phyloP scores from a whole-genome alignment of 148 eudicot genomes.

The Fagopyrum esculentum region DNA sequence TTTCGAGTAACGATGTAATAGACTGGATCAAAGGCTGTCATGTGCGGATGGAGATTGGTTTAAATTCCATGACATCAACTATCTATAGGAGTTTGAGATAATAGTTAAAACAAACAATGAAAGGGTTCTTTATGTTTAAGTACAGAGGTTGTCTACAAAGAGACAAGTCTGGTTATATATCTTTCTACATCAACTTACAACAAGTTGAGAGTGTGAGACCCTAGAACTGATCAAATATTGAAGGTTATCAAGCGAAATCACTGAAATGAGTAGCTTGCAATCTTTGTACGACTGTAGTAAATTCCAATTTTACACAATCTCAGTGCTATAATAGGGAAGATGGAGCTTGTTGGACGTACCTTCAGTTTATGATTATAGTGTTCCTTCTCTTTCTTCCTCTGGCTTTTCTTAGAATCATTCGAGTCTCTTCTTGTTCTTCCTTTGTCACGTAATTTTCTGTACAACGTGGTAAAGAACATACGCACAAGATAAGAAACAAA shows the following conservation, averaged over 20 bases:
- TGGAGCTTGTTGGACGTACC: constrained; percentile 28
- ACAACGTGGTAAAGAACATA: neutral
- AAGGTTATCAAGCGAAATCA: neutral
- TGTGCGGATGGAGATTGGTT: neutral
- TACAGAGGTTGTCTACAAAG: neutral
- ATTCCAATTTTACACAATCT: neutral
- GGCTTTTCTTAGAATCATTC: constrained; percentile 65
- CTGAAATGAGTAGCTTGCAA: neutral
- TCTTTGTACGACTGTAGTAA: neutral
- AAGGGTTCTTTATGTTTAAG: neutral
- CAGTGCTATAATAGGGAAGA: neutral
- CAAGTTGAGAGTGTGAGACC: neutral
- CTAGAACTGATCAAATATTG: neutral
- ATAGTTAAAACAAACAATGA: neutral
- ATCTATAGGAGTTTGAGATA: neutral
- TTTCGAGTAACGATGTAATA: neutral
- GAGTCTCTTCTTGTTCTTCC: constrained; percentile 49
- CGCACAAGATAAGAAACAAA: constrained; percentile 12
- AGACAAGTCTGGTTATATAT: neutral
- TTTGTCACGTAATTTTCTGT: constrained; percentile 35
- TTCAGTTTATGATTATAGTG: constrained; percentile 42
- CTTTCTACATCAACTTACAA: neutral
- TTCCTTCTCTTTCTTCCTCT: constrained; percentile 77
- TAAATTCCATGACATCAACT: neutral
- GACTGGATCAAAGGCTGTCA: neutral